A percentile compares a stretch with the other conserved stretches of the same genome.
These are phyloP conservation scores for Mercurialis annua DNA, from an alignment of 345 rosid genomes.

Conservation along the genomic window DNA sequence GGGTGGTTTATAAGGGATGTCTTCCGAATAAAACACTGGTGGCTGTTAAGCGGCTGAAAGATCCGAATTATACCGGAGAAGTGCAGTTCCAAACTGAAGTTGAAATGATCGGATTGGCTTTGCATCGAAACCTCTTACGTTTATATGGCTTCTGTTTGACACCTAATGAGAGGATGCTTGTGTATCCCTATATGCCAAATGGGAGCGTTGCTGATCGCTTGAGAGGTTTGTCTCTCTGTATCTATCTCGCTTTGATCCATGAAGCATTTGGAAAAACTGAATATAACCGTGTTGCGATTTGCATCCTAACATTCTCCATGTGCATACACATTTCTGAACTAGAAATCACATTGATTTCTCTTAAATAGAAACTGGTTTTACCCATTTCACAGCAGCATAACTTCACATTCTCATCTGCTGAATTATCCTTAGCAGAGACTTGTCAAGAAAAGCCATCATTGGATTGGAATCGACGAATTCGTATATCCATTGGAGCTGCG, in stretches of 20 bases:
- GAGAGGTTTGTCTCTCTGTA: conserved; percentile 52
- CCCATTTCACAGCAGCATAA: background rate
- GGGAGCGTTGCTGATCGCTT: conserved; percentile 92
- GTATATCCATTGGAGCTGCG: conserved; percentile 75
- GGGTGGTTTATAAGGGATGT: conserved; percentile 91
- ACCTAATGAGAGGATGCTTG: conserved; percentile 71
- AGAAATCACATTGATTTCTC: background rate
- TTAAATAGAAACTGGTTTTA: background rate
- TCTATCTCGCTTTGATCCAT: background rate
- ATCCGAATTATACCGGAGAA: conserved; percentile 86
- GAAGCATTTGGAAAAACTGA: background rate
- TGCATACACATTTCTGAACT: background rate
- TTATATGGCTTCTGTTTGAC: conserved; percentile 92
- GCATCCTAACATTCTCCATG: background rate
- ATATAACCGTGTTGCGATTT: background rate
- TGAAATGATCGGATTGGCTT: conserved; percentile 94
- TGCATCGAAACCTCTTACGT: conserved; percentile 84
- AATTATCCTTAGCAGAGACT: conserved; percentile 36
- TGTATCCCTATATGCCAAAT: conserved; percentile 96
- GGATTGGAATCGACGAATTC: conserved; percentile 78
- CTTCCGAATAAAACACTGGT: conserved; percentile 68
- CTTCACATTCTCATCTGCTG: background rate
- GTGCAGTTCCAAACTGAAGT: conserved; percentile 97
- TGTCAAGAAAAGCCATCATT: conserved; percentile 60
- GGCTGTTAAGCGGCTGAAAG: conserved; percentile 90